Evolutionary conservation across 1,284 basidiomycete species (phyloP), one percentile per base, ranked within the genome.

Genomic region (Spongispora temasekensis): DNA sequence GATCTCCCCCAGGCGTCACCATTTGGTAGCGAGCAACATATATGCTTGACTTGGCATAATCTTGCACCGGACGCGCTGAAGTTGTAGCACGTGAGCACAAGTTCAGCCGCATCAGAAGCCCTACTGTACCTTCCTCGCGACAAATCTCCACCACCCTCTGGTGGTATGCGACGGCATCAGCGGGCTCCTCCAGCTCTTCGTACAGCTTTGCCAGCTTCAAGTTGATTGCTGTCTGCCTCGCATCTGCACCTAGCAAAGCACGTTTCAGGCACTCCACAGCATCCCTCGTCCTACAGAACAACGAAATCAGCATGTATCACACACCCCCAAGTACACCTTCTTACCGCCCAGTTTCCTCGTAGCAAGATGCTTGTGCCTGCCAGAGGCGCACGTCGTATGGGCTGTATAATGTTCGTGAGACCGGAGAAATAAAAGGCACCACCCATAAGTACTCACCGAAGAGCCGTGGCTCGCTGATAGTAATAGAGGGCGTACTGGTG

Each of bases 311-410:
- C 44, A 28, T 19, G 17, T 42, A 23, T 55, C 37, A 25, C 48
- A 30, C 46, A n/a, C 28, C 44, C 31, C 37, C 28, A 32, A 55
- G n/a, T 35, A 55, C 21, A 57, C 35, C 15, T 34, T 71, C 81
- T 61, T 66, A 93, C 93, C 88, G 81, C 67, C 88, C 88, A 66
- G 98, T 86, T 69, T 94, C 91, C 74, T 97, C 94, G 75, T 98
- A 99, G 69, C 95, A 96, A 67, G 90, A 88, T 9, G 93, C 97
- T 67, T 98, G 88, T 7, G 95, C 95, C 68, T 94, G 90, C 97
- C 97, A 99, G 78, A 99, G 85, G 27, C 97, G 86, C 50, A 95
- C 91, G 74, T 99, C 97, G 73, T 98, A 98, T 15, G 97, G 97
- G 40, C 96, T 95, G 65, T 32, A 13, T 15, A 34, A 8, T 7